These are phyloP conservation scores for Adansonia digitata DNA, from an alignment of 345 rosid genomes.

Conservation along the genomic window DNA sequence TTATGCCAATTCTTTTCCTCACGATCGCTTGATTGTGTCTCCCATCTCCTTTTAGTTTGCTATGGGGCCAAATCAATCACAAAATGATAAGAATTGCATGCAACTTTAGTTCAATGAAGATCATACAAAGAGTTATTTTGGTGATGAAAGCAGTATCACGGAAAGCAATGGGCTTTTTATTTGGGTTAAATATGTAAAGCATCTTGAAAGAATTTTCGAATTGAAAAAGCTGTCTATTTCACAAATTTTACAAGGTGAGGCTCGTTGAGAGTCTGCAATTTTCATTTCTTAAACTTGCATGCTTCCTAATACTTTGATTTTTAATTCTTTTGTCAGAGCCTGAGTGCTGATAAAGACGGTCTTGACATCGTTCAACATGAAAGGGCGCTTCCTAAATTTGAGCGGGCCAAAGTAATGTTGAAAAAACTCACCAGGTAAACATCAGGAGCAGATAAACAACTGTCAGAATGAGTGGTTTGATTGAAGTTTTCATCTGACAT, in stretches of 20 bases:
- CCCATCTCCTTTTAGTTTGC: neutral
- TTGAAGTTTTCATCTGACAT: neutral
- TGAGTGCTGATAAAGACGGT: constrained; percentile 81
- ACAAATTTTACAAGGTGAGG: neutral
- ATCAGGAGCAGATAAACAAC: neutral
- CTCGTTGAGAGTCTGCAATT: neutral
- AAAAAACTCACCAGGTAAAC: constrained; percentile 60
- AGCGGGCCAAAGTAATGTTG: constrained; percentile 83
- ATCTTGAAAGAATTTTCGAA: neutral
- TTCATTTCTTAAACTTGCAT: neutral
- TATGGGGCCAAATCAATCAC: neutral
- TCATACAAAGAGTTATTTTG: neutral
- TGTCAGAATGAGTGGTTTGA: neutral
- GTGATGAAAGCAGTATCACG: neutral
- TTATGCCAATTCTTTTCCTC: neutral
- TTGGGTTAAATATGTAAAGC: neutral
- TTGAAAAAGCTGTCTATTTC: neutral
- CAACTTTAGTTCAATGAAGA: neutral
- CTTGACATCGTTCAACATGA: constrained; percentile 73
- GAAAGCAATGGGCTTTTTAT: neutral
- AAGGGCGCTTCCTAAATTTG: constrained; percentile 85
- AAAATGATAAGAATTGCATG: neutral
- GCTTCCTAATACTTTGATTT: neutral
- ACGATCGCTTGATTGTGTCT: too few species aligned
- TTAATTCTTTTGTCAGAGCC: constrained; percentile 43